Evolutionary conservation across 2,329 filamentous ascomycete species (phyloP), one percentile per base, ranked within the genome.

Genomic region (Emmonsia crescens): DNA sequence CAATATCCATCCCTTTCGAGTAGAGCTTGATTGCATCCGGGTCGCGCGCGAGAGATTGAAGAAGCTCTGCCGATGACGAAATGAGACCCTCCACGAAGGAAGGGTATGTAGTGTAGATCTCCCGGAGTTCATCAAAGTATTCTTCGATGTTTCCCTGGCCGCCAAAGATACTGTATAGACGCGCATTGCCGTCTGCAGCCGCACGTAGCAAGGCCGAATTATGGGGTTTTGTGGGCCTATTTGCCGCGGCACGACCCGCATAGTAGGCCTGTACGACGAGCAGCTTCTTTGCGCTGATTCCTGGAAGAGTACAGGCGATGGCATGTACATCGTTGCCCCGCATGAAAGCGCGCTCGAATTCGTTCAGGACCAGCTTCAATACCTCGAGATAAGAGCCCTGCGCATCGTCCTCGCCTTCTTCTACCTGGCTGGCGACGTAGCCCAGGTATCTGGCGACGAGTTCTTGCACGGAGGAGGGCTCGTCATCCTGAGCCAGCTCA

Each of bases 61-160:
- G 83, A 60, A 96, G 85, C 71, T 95, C 88, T 16, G 94, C 92
- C 8, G 91, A 87, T 29, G 86, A 83, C 33, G 83, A 82, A 71
- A 99, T 83, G 66, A 97, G 85, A 66, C 95, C 91, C 68, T 90
- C 88, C 5, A 96, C 85, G 68, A 99, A 95, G 33, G 89, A 89
- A 14, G 89, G 88, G 77, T 99, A 99, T 63, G 92, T 96, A 69
- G 82, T 86, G 79, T 93, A 93, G 62, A 97, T 84, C 74, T 96
- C 89, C 61, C 94, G 87, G 65, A 99, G 84, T 79, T 99, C 94
- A 68, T 99, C 93, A 71, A 99, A 99, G 78, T 99, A 99, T 78
- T 99, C 95, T 77, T 99, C 93, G 66, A 99, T 97, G 76, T 99
- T 99, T 69, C 94, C 94, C 75, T 99, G 94, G 6, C 94, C 94